Base-by-base conservation (phyloP, 2,329 filamentous ascomycete genomes). In the Endoconidiophora laricicola region DNA sequence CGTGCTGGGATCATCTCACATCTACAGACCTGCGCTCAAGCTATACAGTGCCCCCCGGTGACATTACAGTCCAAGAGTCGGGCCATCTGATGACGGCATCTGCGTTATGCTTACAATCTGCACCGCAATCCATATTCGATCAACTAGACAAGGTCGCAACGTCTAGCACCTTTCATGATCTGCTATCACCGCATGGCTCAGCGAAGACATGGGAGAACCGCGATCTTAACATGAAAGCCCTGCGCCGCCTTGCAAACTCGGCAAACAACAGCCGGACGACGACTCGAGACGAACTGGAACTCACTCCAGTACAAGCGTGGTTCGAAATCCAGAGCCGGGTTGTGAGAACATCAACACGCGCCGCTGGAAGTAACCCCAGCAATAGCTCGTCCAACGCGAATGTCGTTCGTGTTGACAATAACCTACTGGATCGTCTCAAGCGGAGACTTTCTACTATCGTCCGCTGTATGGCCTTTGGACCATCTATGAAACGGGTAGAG, bases 271-370 rank as follows among this genome's bases (percentile, higher is more conserved):
- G 44, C 40, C 47, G 16, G 6, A 37, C 23, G 22, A 33, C 7
- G 6, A 36, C 26, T 16, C 26, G 44, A 14, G 22, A 48, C 18
- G 48, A 44, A n/a, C 16, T 50, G 3, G 52, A 53, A 24, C 23
- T 53, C 23, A 53, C 52, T 4, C 52, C 52, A 3, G 48, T 48
- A 2, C 52, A 53, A 41, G 52, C 52, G 6, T 53, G 52, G 52
- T 53, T 53, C 36, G 52, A 53, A 24, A n/a, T 53, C 16, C 47
- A 53, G 24, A 16, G 18, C 5, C 16, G 24, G 18, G 26, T 52
- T 14, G 42, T 52, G 29, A 23, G 47, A 36, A 41, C 36, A 6
- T 33, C 42, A 36, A 16, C 42, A 36, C 23, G 29, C 20, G 5
- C 39, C 10, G n/a, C 46, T 22, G 29, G 9, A 33, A 12, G 29